Evolutionary conservation across 2,329 filamentous ascomycete genomes (phyloP).

Genomic region (Fusarium mangiferae): DNA sequence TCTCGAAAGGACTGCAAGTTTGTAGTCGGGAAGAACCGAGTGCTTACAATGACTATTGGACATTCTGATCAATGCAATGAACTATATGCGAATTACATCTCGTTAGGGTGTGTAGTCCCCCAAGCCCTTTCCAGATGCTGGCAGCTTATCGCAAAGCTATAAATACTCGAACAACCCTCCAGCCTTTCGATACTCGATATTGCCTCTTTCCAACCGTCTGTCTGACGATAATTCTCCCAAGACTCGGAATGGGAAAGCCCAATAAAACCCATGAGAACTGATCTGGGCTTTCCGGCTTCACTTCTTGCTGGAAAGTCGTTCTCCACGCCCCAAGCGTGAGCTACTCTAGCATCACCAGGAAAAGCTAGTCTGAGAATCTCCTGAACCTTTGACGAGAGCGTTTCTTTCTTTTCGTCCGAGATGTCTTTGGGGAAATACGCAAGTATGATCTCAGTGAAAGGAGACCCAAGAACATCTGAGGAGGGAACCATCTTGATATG

Average conservation of each 20-base stretch:
- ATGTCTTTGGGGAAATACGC: conserved; percentile 5
- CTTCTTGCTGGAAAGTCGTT: conserved; percentile 11
- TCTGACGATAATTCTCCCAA: accelerated
- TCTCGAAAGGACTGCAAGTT: too few relatives aligned
- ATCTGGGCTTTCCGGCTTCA: not conserved
- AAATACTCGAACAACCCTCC: not conserved
- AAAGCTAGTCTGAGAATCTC: not conserved
- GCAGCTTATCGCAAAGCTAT: not conserved
- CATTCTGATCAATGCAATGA: not conserved
- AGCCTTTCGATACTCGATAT: not conserved
- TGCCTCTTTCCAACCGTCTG: not conserved
- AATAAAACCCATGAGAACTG: conserved; percentile 4
- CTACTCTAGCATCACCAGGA: not conserved
- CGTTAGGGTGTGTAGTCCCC: not conserved
- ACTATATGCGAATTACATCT: not conserved
- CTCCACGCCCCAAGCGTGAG: conserved; percentile 10
- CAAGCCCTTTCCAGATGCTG: not conserved
- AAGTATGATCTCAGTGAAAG: not conserved
- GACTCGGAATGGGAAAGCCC: not conserved
- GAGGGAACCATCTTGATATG: conserved; percentile 13
- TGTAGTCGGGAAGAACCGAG: too few relatives aligned
- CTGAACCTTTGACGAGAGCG: not conserved
- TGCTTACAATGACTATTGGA: accelerated
- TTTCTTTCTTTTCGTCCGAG: not conserved
- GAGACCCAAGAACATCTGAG: not conserved